A percentile compares a stretch with the other conserved stretches of the same genome.
Conservation (phyloP, 352 stramenopile genomes). For the Phytophthora agathidicida region DNA sequence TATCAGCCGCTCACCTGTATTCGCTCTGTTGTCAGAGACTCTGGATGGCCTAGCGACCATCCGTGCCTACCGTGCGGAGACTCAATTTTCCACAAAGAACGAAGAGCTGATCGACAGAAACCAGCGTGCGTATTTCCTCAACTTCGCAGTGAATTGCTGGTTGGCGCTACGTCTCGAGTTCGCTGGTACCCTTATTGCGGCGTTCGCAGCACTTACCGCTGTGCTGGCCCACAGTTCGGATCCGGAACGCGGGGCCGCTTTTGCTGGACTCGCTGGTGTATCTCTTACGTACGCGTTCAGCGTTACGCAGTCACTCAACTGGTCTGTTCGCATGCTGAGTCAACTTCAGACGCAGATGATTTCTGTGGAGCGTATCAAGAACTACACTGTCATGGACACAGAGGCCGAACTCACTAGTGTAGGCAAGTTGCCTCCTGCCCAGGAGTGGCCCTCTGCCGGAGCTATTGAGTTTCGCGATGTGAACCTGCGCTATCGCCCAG, state of each 20-base stretch:
- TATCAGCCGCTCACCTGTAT: slow-evolving; percentile 94
- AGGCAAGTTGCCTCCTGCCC: slow-evolving; percentile 56
- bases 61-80: slow-evolving; percentile 72
- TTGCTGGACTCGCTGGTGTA: slow-evolving; percentile 68
- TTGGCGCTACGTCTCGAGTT: slow-evolving; percentile 78
- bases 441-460: slow-evolving; percentile 86
- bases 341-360: slow-evolving; percentile 85
- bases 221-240: slow-evolving; percentile 59
- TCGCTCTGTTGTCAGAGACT: slow-evolving; percentile 94
- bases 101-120: slow-evolving; percentile 65
- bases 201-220: slow-evolving; percentile 55
- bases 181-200: slow-evolving; percentile 65
- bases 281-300: slow-evolving; percentile 84
- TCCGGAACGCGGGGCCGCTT: slow-evolving; percentile 41
- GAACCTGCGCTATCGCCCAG: slow-evolving; percentile 87
- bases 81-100: slow-evolving; percentile 60
- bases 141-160: slow-evolving; percentile 82
- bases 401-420: slow-evolving; percentile 91
- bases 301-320: slow-evolving; percentile 80
- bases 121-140: slow-evolving; percentile 77
- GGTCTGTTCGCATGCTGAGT: slow-evolving; percentile 75
- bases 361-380: slow-evolving; percentile 78
- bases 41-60: slow-evolving; percentile 96
- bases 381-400: slow-evolving; percentile 64
- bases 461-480: slow-evolving; percentile 90